These are phyloP conservation scores for Gleditsia sinensis DNA, from an alignment of 306 rosid genomes.

Conservation along the genomic window DNA sequence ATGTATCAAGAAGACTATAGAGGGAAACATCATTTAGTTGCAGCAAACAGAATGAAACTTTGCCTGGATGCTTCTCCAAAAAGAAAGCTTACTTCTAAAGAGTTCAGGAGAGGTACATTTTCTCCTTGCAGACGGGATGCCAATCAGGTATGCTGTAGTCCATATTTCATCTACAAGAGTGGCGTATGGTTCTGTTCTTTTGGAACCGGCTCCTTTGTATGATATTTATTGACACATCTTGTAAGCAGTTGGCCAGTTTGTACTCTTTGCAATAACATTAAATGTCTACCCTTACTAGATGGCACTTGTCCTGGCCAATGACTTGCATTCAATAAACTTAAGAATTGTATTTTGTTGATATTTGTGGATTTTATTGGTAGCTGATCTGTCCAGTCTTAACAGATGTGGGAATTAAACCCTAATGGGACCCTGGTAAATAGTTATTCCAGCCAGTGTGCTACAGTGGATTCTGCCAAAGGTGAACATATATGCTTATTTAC, in stretches of 20 bases:
- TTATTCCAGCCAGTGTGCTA: slow-evolving; percentile 83
- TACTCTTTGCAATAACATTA: neutral
- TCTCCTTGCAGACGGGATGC: slow-evolving; percentile 67
- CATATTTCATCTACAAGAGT: neutral
- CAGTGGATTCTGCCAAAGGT: slow-evolving; percentile 57
- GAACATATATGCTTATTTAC: slow-evolving; percentile 17
- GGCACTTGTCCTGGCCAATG: neutral
- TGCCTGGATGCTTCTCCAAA: slow-evolving; percentile 85
- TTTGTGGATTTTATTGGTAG: slow-evolving; percentile 31
- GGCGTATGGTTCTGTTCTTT: slow-evolving; percentile 31
- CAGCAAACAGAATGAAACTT: slow-evolving; percentile 44
- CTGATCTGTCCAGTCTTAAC: slow-evolving; percentile 37
- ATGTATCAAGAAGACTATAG: slow-evolving; percentile 40
- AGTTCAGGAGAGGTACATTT: slow-evolving; percentile 60
- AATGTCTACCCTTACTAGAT: neutral
- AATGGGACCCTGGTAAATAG: slow-evolving; percentile 82
- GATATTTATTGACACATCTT: neutral
- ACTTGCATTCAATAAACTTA: slow-evolving; percentile 7
- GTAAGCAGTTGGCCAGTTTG: neutral
- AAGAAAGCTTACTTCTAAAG: slow-evolving; percentile 65
- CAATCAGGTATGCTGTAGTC: slow-evolving; percentile 66
- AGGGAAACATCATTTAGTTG: slow-evolving; percentile 61
- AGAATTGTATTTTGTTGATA: neutral
- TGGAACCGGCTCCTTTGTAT: neutral
- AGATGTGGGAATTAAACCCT: slow-evolving; percentile 82